Evolutionary conservation across 2,329 filamentous ascomycete species (phyloP).

Genomic region (Dichotomopilus funicola): DNA sequence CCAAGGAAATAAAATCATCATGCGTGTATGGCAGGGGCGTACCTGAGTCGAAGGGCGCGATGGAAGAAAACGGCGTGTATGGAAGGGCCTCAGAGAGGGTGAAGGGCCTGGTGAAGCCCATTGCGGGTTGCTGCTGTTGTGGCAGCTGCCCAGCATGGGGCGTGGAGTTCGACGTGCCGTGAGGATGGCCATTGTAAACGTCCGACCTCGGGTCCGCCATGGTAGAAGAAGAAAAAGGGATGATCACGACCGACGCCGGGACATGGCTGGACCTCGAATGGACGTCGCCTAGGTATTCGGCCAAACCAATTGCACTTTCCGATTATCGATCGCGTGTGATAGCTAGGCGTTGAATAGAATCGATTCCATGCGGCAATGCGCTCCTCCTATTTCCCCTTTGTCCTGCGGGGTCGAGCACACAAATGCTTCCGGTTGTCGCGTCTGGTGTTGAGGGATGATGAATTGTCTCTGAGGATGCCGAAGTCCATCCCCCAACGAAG

Average conservation of each 20-base stretch:
- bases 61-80: slow-evolving; percentile 76
- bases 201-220: slow-evolving; percentile 28
- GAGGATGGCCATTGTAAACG: slow-evolving; percentile 30
- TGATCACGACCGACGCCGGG: slow-evolving; percentile 19
- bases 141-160: slow-evolving; percentile 6
- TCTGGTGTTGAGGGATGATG: background rate
- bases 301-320: background rate
- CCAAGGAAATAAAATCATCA: background rate
- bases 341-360: background rate
- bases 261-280: slow-evolving; percentile 24
- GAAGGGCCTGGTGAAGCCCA: slow-evolving; percentile 41
- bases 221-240: slow-evolving; percentile 9
- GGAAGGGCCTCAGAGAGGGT: slow-evolving; percentile 69
- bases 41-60: slow-evolving; percentile 74
- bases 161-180: slow-evolving; percentile 8
- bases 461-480: slow-evolving; percentile 2
- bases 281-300: background rate
- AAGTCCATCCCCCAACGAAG: background rate
- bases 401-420: background rate
- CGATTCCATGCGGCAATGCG: background rate
- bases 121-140: slow-evolving; percentile 6
- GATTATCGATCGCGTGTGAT: background rate
- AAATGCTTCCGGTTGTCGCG: background rate
- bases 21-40: slow-evolving; percentile 21
- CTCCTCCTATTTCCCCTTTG: background rate